Conservation (phyloP, 208 protist species). For the Sergeia podlipaevii region DNA sequence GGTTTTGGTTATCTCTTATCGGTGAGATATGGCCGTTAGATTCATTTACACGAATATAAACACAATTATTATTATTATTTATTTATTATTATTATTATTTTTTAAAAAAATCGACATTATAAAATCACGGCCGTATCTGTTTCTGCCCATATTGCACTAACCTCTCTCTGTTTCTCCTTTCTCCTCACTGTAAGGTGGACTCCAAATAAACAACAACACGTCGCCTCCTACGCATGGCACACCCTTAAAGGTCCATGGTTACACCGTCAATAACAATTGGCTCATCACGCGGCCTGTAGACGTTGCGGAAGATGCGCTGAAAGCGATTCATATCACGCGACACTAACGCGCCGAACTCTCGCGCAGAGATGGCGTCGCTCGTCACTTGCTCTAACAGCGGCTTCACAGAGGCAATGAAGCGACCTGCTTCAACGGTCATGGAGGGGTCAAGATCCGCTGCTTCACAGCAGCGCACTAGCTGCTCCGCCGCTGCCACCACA, state of each 20-base stretch:
- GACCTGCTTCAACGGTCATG: conserved; percentile 26
- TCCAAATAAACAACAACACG: not conserved
- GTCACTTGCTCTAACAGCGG: conserved; percentile 36
- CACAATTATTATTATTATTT: too few relatives aligned
- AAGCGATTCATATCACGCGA: conserved; percentile 40
- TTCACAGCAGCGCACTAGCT: conserved; percentile 70
- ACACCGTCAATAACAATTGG: conserved; percentile 80
- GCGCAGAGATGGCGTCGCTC: conserved; percentile 10
- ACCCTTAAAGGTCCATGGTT: conserved; percentile 55
- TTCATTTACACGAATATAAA: too few relatives aligned
- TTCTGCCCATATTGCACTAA: too few relatives aligned
- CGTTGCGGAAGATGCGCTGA: conserved; percentile 36
- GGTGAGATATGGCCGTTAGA: too few relatives aligned
- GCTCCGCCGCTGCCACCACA: conserved; percentile 57
- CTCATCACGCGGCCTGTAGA: conserved; percentile 51
- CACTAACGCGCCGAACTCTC: conserved; percentile 31
- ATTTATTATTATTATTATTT: too few relatives aligned
- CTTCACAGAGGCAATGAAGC: conserved; percentile 31
- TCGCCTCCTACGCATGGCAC: not conserved
- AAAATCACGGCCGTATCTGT: too few relatives aligned
- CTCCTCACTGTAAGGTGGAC: not conserved
- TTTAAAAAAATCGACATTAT: too few relatives aligned
- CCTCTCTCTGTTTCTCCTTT: not conserved
- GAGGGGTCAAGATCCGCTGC: conserved; percentile 49
- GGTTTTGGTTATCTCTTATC: too few relatives aligned